Conservation (phyloP, 306 rosid species). For the Vigna angularis region DNA sequence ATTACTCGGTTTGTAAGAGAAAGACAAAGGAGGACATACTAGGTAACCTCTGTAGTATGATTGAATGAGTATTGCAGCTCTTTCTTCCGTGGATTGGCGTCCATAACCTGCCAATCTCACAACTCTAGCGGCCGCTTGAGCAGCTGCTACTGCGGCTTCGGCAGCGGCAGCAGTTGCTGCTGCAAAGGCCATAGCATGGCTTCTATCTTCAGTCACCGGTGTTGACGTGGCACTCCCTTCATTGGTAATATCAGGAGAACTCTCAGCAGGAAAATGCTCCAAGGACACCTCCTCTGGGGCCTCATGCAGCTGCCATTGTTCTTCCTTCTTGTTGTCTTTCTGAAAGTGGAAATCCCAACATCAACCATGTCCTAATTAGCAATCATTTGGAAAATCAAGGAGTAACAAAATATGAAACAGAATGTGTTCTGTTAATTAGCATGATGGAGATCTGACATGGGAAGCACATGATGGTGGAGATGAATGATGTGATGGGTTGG, state of each 20-base stretch:
- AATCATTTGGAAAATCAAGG: conserved; percentile 16
- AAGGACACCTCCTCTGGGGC: conserved; percentile 79
- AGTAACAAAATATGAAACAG: not conserved
- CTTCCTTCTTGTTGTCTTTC: conserved; percentile 43
- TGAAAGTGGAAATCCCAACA: conserved; percentile 39
- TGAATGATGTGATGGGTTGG: conserved; percentile 63
- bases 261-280: conserved; percentile 78
- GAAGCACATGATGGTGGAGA: conserved; percentile 62
- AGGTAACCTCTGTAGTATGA: conserved; percentile 92
- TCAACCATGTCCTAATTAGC: conserved; percentile 3
- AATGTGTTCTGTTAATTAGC: conserved; percentile 17
- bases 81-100: conserved; percentile 75
- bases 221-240: conserved; percentile 67
- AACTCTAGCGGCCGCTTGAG: conserved; percentile 88
- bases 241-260: conserved; percentile 72
- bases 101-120: conserved; percentile 80
- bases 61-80: conserved; percentile 87
- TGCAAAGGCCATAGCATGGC: conserved; percentile 78
- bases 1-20: conserved; percentile 4
- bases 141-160: conserved; percentile 81
- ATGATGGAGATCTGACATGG: conserved; percentile 55
- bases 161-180: conserved; percentile 88
- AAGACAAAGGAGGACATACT: conserved; percentile 52
- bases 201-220: conserved; percentile 60
- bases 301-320: conserved; percentile 66